Conservation (phyloP, 129 eudicot genomes). For the Calendula officinalis region DNA sequence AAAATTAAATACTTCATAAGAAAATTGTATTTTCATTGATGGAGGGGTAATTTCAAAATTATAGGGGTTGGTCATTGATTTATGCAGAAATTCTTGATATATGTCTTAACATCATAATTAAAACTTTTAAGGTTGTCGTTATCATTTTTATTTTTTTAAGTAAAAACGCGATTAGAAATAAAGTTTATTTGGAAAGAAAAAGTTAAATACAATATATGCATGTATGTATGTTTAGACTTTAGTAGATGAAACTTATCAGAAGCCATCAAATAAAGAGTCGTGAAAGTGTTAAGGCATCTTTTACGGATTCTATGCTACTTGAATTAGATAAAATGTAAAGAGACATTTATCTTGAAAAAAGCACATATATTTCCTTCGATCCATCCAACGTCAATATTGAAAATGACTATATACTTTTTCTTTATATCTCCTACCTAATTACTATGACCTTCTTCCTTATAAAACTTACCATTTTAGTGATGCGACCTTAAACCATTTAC, state of each 20-base stretch:
- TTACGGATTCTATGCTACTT: conserved; percentile 6
- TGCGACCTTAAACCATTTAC: not conserved
- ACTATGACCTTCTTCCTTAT: not conserved
- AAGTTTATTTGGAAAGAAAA: no score
- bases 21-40: no score
- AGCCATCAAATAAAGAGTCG: not conserved
- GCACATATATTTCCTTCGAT: conserved; percentile 11
- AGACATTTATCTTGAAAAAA: conserved; percentile 14
- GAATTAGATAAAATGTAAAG: conserved; percentile 16
- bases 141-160: no score
- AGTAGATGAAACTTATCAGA: not conserved
- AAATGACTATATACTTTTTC: conserved; percentile 7
- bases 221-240: not conserved
- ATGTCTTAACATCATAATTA: no score
- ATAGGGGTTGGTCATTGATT: no score
- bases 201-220: not conserved
- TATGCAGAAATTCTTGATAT: no score
- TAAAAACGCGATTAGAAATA: no score
- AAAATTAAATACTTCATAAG: no score
- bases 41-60: no score
- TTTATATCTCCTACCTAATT: not conserved
- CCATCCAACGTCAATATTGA: not conserved
- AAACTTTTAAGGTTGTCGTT: no score
- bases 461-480: not conserved
- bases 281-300: conserved; percentile 5